These are phyloP conservation scores for Rubroshorea leprosula DNA, from an alignment of 345 rosid genomes.

Conservation along the genomic window DNA sequence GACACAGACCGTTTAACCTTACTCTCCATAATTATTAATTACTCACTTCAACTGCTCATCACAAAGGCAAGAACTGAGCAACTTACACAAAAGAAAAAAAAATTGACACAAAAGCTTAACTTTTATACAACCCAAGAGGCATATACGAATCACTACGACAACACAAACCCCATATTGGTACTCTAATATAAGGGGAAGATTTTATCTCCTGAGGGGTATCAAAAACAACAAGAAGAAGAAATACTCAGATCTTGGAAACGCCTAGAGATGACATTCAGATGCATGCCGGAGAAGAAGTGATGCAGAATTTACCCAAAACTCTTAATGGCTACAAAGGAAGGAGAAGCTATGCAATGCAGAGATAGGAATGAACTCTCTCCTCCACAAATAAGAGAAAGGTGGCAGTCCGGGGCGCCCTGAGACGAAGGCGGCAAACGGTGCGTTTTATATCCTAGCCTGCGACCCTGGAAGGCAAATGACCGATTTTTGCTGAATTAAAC, in stretches of 20 bases:
- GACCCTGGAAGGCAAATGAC: too few relatives aligned
- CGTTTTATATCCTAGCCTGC: neutral
- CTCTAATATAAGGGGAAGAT: neutral
- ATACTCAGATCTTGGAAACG: too few relatives aligned
- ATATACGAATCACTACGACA: neutral
- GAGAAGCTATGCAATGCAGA: neutral
- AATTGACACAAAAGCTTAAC: neutral
- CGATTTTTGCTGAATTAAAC: too few relatives aligned
- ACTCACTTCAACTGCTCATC: conserved; percentile 1
- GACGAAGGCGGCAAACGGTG: neutral
- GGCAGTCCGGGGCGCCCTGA: neutral
- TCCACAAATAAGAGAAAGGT: neutral
- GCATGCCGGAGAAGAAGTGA: neutral
- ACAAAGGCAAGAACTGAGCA: neutral
- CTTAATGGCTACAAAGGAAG: neutral
- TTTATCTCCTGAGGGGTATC: too few relatives aligned
- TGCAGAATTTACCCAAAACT: neutral
- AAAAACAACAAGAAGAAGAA: too few relatives aligned
- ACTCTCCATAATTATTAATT: neutral
- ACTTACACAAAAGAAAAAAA: neutral
- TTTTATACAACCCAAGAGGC: neutral
- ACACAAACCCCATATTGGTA: neutral
- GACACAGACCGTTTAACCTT: conserved; percentile 41
- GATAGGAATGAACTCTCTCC: neutral
- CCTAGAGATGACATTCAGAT: too few relatives aligned